Base-by-base conservation (phyloP, 257 asterid species). In the Solanum rostratum region DNA sequence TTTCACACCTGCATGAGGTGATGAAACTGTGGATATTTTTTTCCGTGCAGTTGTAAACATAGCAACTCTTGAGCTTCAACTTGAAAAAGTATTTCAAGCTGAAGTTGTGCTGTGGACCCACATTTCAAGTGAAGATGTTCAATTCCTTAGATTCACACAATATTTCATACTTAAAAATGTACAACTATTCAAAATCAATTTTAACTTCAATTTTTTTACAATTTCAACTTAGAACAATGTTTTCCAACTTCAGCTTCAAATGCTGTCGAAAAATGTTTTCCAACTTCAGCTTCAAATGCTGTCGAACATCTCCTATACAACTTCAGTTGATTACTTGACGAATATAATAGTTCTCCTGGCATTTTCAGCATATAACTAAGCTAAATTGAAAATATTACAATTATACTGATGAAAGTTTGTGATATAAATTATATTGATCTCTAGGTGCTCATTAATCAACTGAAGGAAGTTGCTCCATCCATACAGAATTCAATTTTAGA, bases 371-470 rank as follows among this genome's bases (percentile, higher is more conserved):
- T 79, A 54, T 85, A 76, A 74, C 14, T 30, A 45, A 27, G 65
- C 50, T 78, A 50, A 37, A 33, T 10, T 78, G 45, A 27, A 46
- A 49, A 15, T 78, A 50, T 9, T 78, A 27, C 6, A 29, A 22
- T 37, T 65, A 46, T 66, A 49, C 80, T 63, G 65, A 29, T 83
- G 37, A 49, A 83, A 62, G 33, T 63, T 65, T 43, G 39, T 85
- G 66, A 88, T 37, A 33, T 49, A 69, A 80, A 45, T 85, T 86
- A n/a, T 15, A 76, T 73, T 70, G 68, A 80, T 83, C 69, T 91
- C 87, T 91, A 97, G 99, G 99, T 95, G 80, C 99, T 97, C 79
- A 95, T 97, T 60, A 91, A 94, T 92, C 99, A 97, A 86, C 92
- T 97, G 85, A 97, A 97, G 93, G 98, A 95, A 74, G 98, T 94